Percentiles rank a stretch among this genome's conserved stretches.
Conservation (phyloP, 768 basidiomycete species). For the Boletus bicolor region DNA sequence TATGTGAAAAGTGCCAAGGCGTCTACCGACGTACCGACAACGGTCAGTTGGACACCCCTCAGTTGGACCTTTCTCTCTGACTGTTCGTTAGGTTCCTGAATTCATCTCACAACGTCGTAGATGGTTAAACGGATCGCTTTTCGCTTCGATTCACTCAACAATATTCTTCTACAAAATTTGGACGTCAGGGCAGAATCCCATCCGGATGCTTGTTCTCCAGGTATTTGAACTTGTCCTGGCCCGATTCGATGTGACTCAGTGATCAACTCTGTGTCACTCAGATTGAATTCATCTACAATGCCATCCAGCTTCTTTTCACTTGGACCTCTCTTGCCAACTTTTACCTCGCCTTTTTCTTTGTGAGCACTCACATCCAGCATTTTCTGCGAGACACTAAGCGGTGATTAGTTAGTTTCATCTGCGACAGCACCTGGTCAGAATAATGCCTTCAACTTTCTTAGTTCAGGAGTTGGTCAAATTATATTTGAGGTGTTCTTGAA, state of each 20-base stretch:
- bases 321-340: constrained; percentile 95
- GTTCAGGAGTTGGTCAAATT: constrained; percentile 62
- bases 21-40: constrained; percentile 92
- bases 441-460: constrained; percentile 84
- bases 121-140: constrained; percentile 87
- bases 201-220: constrained; percentile 76
- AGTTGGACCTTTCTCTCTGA: background rate
- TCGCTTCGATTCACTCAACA: constrained; percentile 90
- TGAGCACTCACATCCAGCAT: constrained; percentile 40
- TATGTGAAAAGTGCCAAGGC: constrained; percentile 95
- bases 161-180: constrained; percentile 87
- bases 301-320: constrained; percentile 83
- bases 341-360: constrained; percentile 93
- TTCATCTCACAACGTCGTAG: constrained; percentile 93
- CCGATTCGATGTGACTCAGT: background rate
- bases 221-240: constrained; percentile 15
- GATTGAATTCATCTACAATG: constrained; percentile 91
- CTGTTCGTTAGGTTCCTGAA: constrained; percentile 61
- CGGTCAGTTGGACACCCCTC: constrained; percentile 37
- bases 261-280: constrained; percentile 24
- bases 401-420: constrained; percentile 69
- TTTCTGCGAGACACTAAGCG: constrained; percentile 16
- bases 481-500: constrained; percentile 78
- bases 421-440: constrained; percentile 55
- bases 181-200: constrained; percentile 86